phyloP scores from a whole-genome alignment of 495 filamentous ascomycete species.

The Letharia lupina region DNA sequence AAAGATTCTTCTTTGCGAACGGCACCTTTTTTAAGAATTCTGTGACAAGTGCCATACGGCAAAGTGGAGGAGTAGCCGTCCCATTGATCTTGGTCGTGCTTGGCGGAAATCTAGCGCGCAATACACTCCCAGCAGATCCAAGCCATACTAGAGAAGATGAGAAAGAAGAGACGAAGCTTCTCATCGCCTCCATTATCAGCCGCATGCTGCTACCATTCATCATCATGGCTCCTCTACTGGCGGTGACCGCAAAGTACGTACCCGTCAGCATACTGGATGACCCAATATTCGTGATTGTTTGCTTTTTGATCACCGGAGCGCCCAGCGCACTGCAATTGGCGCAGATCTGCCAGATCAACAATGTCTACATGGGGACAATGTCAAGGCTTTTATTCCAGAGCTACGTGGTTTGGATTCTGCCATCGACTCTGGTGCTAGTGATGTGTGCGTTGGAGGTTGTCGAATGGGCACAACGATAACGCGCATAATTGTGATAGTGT shows the following conservation, averaged over 20 bases:
- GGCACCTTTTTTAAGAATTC: slow-evolving; percentile 91
- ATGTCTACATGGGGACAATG: slow-evolving; percentile 90
- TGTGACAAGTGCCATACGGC: slow-evolving; percentile 75
- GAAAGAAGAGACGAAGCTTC: slow-evolving; percentile 64
- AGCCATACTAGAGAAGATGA: slow-evolving; percentile 52
- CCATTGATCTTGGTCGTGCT: slow-evolving; percentile 95
- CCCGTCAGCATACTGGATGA: slow-evolving; percentile 93
- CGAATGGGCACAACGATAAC: slow-evolving; percentile 60
- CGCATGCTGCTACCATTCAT: slow-evolving; percentile 89
- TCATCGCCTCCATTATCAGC: slow-evolving; percentile 75
- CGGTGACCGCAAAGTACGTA: slow-evolving; percentile 82
- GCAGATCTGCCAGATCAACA: slow-evolving; percentile 98
- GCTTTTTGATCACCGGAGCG: slow-evolving; percentile 89
- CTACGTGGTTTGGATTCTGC: slow-evolving; percentile 95
- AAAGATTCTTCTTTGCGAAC: slow-evolving; percentile 76
- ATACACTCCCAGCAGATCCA: slow-evolving; percentile 53
- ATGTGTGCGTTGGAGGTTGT: slow-evolving; percentile 88
- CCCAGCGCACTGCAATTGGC: slow-evolving; percentile 91
- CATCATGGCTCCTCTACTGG: slow-evolving; percentile 88
- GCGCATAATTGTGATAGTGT: not conserved
- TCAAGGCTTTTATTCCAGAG: slow-evolving; percentile 90
- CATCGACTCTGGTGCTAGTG: slow-evolving; percentile 83
- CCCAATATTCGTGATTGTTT: slow-evolving; percentile 95
- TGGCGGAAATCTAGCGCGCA: slow-evolving; percentile 80
- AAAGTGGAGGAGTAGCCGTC: slow-evolving; percentile 84